Conservation (phyloP, 1,139 yeast genomes). For the Magnusiomyces ingens region DNA sequence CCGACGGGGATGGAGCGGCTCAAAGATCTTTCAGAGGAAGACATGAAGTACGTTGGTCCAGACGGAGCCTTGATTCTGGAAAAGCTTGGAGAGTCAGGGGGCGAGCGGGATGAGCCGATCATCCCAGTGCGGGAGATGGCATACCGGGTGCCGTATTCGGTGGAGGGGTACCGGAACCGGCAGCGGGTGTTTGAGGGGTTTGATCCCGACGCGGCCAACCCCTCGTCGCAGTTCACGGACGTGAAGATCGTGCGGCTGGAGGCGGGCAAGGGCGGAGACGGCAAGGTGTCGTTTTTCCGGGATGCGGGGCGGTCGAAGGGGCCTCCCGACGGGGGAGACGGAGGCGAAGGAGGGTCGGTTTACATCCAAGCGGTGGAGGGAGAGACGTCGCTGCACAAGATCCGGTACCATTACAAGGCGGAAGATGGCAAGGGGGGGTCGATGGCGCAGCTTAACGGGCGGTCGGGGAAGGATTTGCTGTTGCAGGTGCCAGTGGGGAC, state of each 20-base stretch:
- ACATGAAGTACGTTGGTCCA: not conserved
- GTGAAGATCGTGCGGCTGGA: constrained; percentile 57
- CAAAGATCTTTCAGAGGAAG: not conserved
- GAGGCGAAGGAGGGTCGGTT: constrained; percentile 87
- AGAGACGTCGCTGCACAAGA: constrained; percentile 59
- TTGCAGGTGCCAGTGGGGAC: constrained; percentile 92
- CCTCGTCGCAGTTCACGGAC: constrained; percentile 42
- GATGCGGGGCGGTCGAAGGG: constrained; percentile 83
- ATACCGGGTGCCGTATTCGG: constrained; percentile 27
- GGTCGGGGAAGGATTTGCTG: constrained; percentile 67
- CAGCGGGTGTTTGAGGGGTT: constrained; percentile 21
- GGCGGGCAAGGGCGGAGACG: constrained; percentile 87
- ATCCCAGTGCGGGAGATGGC: constrained; percentile 14
- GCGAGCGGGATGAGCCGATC: constrained; percentile 17
- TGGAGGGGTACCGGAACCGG: constrained; percentile 23
- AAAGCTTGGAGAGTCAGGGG: constrained; percentile 8
- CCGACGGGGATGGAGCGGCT: not conserved
- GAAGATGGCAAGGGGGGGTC: constrained; percentile 66
- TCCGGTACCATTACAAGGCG: constrained; percentile 64
- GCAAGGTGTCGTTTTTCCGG: constrained; percentile 75
- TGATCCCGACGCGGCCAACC: constrained; percentile 5
- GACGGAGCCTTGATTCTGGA: constrained; percentile 3
- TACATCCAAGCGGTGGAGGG: constrained; percentile 75
- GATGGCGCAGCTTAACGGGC: constrained; percentile 75
- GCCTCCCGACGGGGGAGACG: constrained; percentile 98